These are phyloP conservation scores for Ambrosia hybrid DNA, from an alignment of 140 eudicot genomes.

Conservation along the genomic window DNA sequence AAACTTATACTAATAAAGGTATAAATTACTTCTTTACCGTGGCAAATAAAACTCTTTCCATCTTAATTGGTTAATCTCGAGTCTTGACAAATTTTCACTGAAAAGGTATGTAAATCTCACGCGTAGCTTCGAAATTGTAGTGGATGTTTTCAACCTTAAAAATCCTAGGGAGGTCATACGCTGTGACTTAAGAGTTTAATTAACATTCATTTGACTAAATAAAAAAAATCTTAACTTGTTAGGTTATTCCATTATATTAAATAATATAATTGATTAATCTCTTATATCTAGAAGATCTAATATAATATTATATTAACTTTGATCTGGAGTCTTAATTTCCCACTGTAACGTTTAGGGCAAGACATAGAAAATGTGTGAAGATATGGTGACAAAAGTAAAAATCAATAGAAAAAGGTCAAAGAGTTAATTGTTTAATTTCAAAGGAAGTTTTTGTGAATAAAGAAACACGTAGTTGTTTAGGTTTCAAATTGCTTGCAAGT, in stretches of 20 bases:
- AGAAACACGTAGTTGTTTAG: slow-evolving; percentile 35
- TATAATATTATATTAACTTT: slow-evolving; percentile 8
- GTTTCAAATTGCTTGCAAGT: slow-evolving; percentile 37
- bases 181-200: no score
- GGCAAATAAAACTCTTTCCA: not conserved
- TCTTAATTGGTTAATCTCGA: not conserved
- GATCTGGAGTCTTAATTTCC: not conserved
- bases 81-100: not conserved
- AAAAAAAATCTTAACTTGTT: no score
- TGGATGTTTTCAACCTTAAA: not conserved
- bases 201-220: no score
- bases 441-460: slow-evolving; percentile 22
- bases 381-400: slow-evolving; percentile 28
- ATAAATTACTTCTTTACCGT: not conserved
- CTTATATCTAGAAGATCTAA: slow-evolving; percentile 10
- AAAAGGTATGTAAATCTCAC: not conserved
- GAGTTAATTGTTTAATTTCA: slow-evolving; percentile 15
- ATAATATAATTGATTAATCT: not conserved
- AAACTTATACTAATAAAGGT: not conserved
- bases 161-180: not conserved
- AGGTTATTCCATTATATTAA: not conserved
- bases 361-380: slow-evolving; percentile 19
- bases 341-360: slow-evolving; percentile 4
- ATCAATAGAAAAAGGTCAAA: slow-evolving; percentile 26
- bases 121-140: not conserved